phyloP scores from a whole-genome alignment of 768 basidiomycete genomes.

The Calvatia gigantea region DNA sequence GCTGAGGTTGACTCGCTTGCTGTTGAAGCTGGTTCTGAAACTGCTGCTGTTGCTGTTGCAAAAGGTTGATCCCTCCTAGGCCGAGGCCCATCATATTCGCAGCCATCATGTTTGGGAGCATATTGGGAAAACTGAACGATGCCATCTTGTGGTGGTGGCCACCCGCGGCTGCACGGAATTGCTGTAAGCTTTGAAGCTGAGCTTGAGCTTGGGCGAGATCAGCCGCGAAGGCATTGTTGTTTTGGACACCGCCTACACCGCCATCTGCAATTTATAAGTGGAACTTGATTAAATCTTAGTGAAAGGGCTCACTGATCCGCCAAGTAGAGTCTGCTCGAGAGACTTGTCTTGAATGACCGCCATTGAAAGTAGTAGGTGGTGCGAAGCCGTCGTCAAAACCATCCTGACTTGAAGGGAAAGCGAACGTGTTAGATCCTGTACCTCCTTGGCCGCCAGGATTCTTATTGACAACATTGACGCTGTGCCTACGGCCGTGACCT shows the following conservation, averaged over 20 bases:
- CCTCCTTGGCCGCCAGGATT: slow-evolving; percentile 39
- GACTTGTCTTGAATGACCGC: slow-evolving; percentile 70
- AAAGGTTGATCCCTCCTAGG: slow-evolving; percentile 75
- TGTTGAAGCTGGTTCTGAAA: slow-evolving; percentile 96
- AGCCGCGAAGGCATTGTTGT: slow-evolving; percentile 61
- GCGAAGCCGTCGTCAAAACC: slow-evolving; percentile 79
- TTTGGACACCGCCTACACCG: slow-evolving; percentile 66
- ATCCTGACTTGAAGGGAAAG: slow-evolving; percentile 48
- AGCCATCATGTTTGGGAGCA: slow-evolving; percentile 96
- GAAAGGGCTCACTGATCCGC: slow-evolving; percentile 72
- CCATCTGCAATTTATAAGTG: slow-evolving; percentile 48
- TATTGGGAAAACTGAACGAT: slow-evolving; percentile 97
- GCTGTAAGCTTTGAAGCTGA: slow-evolving; percentile 92
- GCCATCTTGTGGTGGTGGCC: slow-evolving; percentile 97
- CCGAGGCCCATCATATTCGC: slow-evolving; percentile 94
- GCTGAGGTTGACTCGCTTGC: slow-evolving; percentile 86
- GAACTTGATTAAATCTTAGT: not conserved
- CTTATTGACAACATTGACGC: slow-evolving; percentile 90
- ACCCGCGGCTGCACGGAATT: slow-evolving; percentile 93
- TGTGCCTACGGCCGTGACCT: slow-evolving; percentile 86
- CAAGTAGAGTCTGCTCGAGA: slow-evolving; percentile 82
- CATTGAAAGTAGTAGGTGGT: slow-evolving; percentile 49
- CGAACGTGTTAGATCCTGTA: slow-evolving; percentile 47
- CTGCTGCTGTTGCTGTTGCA: slow-evolving; percentile 92
- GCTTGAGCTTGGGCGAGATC: slow-evolving; percentile 97